Percentiles rank a stretch among this genome's conserved stretches.
Evolutionary conservation across 257 asterid genomes (phyloP).

Genomic region (Solanum bulbocastanum): DNA sequence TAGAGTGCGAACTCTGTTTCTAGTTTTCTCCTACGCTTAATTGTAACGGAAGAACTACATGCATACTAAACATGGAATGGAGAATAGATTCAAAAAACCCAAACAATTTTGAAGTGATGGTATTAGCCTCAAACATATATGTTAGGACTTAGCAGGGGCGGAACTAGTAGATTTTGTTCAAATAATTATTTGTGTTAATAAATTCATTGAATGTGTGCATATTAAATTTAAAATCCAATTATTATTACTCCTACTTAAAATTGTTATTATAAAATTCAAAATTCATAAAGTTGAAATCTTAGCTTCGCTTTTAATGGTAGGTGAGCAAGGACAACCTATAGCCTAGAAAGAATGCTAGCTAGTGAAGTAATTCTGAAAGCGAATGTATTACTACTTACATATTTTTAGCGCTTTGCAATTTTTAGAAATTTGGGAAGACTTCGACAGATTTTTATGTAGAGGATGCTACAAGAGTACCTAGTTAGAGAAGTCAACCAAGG

Average conservation of each 20-base stretch:
- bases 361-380: not conserved
- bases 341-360: not conserved
- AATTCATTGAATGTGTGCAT: not conserved
- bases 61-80: not conserved
- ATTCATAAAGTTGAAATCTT: too few species aligned
- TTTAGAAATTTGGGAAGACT: not conserved
- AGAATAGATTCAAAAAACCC: not conserved
- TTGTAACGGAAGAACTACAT: not conserved
- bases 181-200: not conserved
- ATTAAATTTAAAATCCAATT: too few species aligned
- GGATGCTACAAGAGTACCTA: not conserved
- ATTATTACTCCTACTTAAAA: too few species aligned
- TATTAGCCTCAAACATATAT: not conserved
- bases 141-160: not conserved
- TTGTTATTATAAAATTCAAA: too few species aligned
- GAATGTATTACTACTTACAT: not conserved
- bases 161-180: not conserved
- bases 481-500: not conserved
- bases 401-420: not conserved
- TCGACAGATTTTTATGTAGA: not conserved
- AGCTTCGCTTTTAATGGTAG: not conserved
- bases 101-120: not conserved
- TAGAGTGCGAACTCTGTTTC: not conserved
- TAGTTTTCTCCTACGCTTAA: not conserved
- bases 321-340: not conserved